Conservation (phyloP, 495 filamentous ascomycete species). For the Aspergillus asperescens region DNA sequence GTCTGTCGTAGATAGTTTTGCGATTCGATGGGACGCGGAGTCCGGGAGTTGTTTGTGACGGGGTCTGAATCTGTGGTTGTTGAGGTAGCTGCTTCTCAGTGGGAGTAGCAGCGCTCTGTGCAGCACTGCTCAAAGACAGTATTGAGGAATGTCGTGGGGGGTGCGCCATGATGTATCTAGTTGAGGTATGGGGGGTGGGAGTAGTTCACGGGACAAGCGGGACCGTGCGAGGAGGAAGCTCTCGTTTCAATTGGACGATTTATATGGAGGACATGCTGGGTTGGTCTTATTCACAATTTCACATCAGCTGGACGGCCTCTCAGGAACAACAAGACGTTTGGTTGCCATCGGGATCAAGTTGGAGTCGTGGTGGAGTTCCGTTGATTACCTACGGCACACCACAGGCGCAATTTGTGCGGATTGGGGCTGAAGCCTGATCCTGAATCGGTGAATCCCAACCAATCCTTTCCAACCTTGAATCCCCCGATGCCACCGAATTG, state of each 20-base stretch:
- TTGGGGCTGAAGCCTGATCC: neutral
- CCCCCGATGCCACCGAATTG: neutral
- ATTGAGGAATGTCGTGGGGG: conserved; percentile 34
- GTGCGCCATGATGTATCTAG: conserved; percentile 28
- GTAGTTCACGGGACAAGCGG: neutral
- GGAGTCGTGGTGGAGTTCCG: neutral
- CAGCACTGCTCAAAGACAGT: conserved; percentile 35
- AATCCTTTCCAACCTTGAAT: neutral
- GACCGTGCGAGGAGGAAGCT: neutral
- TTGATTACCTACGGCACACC: conserved; percentile 5
- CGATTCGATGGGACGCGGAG: conserved; percentile 90
- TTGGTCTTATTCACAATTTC: neutral
- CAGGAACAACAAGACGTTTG: too few species aligned
- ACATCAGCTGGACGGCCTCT: too few species aligned
- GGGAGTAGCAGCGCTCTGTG: conserved; percentile 19
- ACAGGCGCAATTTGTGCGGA: neutral
- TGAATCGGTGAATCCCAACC: neutral
- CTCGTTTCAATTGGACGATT: neutral
- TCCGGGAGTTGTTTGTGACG: conserved; percentile 47
- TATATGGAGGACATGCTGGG: neutral
- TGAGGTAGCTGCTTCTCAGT: conserved; percentile 31
- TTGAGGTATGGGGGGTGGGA: neutral
- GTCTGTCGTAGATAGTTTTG: conserved; percentile 97
- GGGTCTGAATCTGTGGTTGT: conserved; percentile 26
- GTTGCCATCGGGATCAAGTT: too few species aligned